Evolutionary conservation across 2,329 filamentous ascomycete genomes (phyloP), one percentile per base, ranked within the genome.

Genomic region (Aspergillus udagawae): DNA sequence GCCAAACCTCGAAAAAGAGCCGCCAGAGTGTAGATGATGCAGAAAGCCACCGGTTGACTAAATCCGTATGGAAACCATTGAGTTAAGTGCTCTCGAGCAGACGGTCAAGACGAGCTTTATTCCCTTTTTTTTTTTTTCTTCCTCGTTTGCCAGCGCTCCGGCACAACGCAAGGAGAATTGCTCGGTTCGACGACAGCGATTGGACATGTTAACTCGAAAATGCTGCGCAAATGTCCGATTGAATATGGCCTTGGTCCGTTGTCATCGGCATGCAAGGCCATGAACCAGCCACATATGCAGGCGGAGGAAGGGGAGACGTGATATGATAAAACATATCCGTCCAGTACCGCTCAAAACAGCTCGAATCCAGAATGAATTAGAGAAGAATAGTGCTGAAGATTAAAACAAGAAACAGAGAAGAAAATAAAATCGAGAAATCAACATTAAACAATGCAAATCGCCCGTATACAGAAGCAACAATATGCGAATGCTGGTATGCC

Each of bases 401-500:
- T 45, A 50, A 49, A 57, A 51, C 58, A 49, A 63, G 57, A 51
- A 51, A 62, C 58, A 55, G 52, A 55, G 60, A 48, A 56, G 35
- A 52, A 55, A 52, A 52, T 57, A 23, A 59, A 49, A 63, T 53
- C 57, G 45, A 54, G 62, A 55, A 55, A 59, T 59, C 52, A 63
- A 59, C 59, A 65, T 67, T 65, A 70, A 69, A 68, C 62, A 54
- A 71, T 69, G 67, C 68, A 65, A 65, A 60, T 64, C 61, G 62
- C 63, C 67, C 68, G 65, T 71, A 63, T 71, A 71, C 66, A 71
- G 58, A 67, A 64, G 60, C 55, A 60, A 63, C 62, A 69, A 66
- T 65, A 73, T 72, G 70, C 69, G 72, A 72, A 68, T 73, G 70
- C 71, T 67, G 63, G 66, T 67, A 65, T 70, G 70, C 72, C 70